These are phyloP conservation scores for Amanita jacksonii DNA, from an alignment of 768 basidiomycete species.

Conservation along the genomic window DNA sequence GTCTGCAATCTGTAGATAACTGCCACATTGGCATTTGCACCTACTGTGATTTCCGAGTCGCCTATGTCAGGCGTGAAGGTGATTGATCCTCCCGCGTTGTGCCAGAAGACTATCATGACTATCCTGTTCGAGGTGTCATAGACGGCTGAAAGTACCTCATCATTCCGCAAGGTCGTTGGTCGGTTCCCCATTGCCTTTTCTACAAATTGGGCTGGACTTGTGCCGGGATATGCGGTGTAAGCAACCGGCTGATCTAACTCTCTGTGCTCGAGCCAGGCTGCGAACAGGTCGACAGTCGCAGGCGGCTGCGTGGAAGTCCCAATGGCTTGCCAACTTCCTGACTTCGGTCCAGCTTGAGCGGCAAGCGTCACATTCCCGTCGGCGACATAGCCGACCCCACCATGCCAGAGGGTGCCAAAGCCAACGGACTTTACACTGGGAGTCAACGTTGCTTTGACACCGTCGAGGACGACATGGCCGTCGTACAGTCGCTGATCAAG, in stretches of 20 bases:
- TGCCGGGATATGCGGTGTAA: constrained; percentile 51
- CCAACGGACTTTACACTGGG: constrained; percentile 11
- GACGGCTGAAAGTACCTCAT: constrained; percentile 38
- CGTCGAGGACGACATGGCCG: constrained; percentile 36
- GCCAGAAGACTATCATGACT: constrained; percentile 52
- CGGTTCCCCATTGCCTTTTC: constrained; percentile 22
- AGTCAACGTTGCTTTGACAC: constrained; percentile 8
- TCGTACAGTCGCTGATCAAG: constrained; percentile 52
- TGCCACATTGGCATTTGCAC: constrained; percentile 31
- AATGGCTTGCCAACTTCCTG: constrained; percentile 52
- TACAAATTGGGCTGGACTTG: constrained; percentile 27
- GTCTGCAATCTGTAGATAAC: constrained; percentile 33
- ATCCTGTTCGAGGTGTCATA: constrained; percentile 32
- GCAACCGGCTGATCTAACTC: constrained; percentile 26
- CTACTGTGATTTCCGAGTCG: constrained; percentile 21
- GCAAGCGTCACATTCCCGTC: constrained; percentile 25
- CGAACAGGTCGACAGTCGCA: constrained; percentile 50
- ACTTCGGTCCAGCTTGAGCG: constrained; percentile 35
- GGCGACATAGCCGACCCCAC: constrained; percentile 53
- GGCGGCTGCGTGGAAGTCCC: constrained; percentile 55
- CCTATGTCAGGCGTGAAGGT: constrained; percentile 20
- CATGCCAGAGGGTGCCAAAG: constrained; percentile 49
- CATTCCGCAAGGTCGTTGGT: constrained; percentile 35
- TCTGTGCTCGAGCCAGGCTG: constrained; percentile 47
- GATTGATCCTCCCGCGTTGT: constrained; percentile 31